Evolutionary conservation across 208 protist genomes (phyloP).

Genomic region (Borovskyia barvae): DNA sequence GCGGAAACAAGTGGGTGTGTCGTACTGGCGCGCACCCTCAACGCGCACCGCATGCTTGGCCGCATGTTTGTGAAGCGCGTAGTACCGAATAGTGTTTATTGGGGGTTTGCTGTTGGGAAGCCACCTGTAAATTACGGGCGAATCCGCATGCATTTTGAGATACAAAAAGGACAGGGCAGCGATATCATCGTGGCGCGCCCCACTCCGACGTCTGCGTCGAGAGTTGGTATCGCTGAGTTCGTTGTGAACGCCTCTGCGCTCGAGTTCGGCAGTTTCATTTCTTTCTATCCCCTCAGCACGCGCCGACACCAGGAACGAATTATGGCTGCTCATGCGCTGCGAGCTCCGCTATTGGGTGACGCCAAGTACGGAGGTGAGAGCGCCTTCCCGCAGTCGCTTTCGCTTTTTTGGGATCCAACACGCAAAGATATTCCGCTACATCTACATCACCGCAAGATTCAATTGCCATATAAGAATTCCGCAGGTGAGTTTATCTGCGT

Average conservation of each 20-base stretch:
- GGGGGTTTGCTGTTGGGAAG: slow-evolving; percentile 85
- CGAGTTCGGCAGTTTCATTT: slow-evolving; percentile 88
- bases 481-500: slow-evolving; percentile 83
- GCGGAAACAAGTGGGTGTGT: slow-evolving; percentile 89
- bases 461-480: slow-evolving; percentile 89
- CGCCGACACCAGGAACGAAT: slow-evolving; percentile 90
- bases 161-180: slow-evolving; percentile 66
- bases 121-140: slow-evolving; percentile 87
- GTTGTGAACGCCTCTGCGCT: slow-evolving; percentile 87
- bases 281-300: slow-evolving; percentile 89
- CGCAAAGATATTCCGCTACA: slow-evolving; percentile 83
- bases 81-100: slow-evolving; percentile 93
- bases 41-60: slow-evolving; percentile 83
- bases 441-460: slow-evolving; percentile 88
- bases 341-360: slow-evolving; percentile 89
- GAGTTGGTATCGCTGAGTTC: slow-evolving; percentile 88
- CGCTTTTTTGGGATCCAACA: slow-evolving; percentile 80
- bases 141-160: slow-evolving; percentile 92
- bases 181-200: slow-evolving; percentile 82
- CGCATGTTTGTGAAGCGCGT: slow-evolving; percentile 89
- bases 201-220: slow-evolving; percentile 69
- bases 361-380: slow-evolving; percentile 89
- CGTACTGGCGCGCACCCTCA: slow-evolving; percentile 79
- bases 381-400: slow-evolving; percentile 81
- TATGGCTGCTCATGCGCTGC: slow-evolving; percentile 87